Evolutionary conservation across 1,139 yeast species (phyloP).

Genomic region (Yamadazyma siamensis): DNA sequence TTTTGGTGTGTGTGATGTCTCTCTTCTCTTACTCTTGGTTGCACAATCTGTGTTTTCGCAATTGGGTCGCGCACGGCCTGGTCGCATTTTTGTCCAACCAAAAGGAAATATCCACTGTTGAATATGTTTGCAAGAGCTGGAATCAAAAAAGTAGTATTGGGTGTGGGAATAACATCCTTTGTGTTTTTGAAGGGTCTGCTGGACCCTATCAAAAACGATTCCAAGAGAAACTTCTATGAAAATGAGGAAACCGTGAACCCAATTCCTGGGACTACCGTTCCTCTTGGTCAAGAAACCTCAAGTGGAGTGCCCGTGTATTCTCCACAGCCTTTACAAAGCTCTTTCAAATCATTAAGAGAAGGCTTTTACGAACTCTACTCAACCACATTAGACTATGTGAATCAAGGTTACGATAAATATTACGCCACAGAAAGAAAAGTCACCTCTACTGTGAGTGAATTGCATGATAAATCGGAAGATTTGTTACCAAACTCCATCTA

Average conservation of each 20-base stretch:
- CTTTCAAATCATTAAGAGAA: slow-evolving; percentile 47
- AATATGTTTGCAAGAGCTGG: too few relatives aligned
- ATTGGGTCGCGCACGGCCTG: too few relatives aligned
- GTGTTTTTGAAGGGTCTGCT: too few relatives aligned
- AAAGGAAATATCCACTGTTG: too few relatives aligned
- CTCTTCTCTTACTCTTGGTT: too few relatives aligned
- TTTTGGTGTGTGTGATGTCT: too few relatives aligned
- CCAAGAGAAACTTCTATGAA: slow-evolving; percentile 56
- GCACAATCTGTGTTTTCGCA: too few relatives aligned
- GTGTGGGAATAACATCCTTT: too few relatives aligned
- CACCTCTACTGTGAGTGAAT: slow-evolving; percentile 60
- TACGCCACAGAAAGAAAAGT: slow-evolving; percentile 64
- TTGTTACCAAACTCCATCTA: slow-evolving; percentile 75
- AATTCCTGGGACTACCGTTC: slow-evolving; percentile 51
- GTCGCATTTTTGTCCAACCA: too few relatives aligned
- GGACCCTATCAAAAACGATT: slow-evolving; percentile 23
- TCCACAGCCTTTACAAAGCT: slow-evolving; percentile 44
- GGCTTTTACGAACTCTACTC: slow-evolving; percentile 15
- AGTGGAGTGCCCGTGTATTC: slow-evolving; percentile 61
- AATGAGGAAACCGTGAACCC: slow-evolving; percentile 51
- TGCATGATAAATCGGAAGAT: slow-evolving; percentile 73
- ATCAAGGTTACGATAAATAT: slow-evolving; percentile 45
- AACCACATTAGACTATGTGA: slow-evolving; percentile 20
- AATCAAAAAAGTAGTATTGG: too few relatives aligned
- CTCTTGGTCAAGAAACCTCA: slow-evolving; percentile 46